A percentile compares a stretch with the other conserved stretches of the same genome.
Conservation (phyloP, 2,329 filamentous ascomycete species). For the Claviceps sp. region DNA sequence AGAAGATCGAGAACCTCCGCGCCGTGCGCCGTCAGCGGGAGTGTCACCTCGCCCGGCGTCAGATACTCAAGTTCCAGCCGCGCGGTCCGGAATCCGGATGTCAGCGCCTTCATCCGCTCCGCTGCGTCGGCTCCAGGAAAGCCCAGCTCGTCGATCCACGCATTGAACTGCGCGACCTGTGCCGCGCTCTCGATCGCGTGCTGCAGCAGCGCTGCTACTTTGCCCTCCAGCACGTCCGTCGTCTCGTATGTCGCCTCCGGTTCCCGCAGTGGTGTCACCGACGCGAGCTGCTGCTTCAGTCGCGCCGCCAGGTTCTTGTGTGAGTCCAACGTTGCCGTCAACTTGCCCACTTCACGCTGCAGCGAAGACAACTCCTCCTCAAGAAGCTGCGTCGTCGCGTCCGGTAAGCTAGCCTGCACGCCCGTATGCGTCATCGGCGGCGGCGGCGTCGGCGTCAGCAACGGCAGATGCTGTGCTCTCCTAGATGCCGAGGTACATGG, state of each 20-base stretch:
- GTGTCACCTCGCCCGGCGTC: constrained; percentile 41
- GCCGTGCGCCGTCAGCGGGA: constrained; percentile 39
- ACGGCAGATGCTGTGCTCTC: constrained; percentile 15
- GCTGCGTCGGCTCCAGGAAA: constrained; percentile 34
- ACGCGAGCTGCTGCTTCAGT: constrained; percentile 22
- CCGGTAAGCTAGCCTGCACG: constrained; percentile 28
- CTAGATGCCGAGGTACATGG: too few species aligned
- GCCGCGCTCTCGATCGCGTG: constrained; percentile 35
- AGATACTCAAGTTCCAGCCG: constrained; percentile 50
- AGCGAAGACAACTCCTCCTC: constrained; percentile 35
- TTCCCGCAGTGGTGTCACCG: constrained; percentile 6
- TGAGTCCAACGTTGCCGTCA: constrained; percentile 32
- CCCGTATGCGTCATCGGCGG: constrained; percentile 15
- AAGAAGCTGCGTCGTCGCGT: constrained; percentile 27
- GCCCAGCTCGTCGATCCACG: constrained; percentile 34
- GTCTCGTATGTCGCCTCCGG: not conserved
- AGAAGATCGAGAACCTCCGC: constrained; percentile 43
- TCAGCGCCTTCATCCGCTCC: constrained; percentile 36
- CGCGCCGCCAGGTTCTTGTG: constrained; percentile 30
- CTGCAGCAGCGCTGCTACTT: constrained; percentile 29
- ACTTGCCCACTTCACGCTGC: constrained; percentile 33
- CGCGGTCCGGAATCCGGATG: constrained; percentile 38
- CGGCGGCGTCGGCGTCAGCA: constrained; percentile 8
- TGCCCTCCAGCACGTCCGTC: constrained; percentile 23
- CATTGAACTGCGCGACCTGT: constrained; percentile 30